Base-by-base conservation (phyloP, 371 early-diverging fungal genomes). In the Mucor velutinosus region DNA sequence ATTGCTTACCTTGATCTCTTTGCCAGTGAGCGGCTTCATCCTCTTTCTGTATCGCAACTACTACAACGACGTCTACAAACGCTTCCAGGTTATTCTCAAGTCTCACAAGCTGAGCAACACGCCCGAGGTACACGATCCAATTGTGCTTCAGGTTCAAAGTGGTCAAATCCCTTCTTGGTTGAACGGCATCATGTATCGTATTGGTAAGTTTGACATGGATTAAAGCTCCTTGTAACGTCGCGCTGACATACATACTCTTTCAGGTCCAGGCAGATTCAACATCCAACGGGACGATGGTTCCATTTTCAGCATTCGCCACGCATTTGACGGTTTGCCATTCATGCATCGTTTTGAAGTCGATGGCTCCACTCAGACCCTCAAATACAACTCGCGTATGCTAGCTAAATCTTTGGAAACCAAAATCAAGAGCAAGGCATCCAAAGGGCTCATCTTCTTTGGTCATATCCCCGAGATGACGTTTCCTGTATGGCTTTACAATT, bases 91-190 rank as follows among this genome's bases (percentile, higher is more conserved):
- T 12, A 27, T 62, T 32, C 49, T 49, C 62, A 25, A 12, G 7
- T 12, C 51, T n/a, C 47, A 62, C 17, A 12, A 62, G 19, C 15
- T 62, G 7, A 17, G 5, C 1, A 51, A 78, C 53, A 66, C 75
- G 6, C 84, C 84, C 23, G 83, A 88, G 65, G 61, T 74, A 17
- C 71, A 69, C 8, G 72, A 74, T 2, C 84, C 85, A 0, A 66
- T 76, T 7, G 21, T 53, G 17, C 60, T 84, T 1, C 19, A 53
- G 7, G 53, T 71, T 2, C 76, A 84, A 37, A 71, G 70, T 25
- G 88, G 88, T 5, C 29, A 58, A 19, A 55, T 82, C n/a, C 77
- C 82, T 15, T 21, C 51, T 3, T 82, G 83, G 83, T 60, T 82
- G 10, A 75, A 75, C 21, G 83, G 83, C 7, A 71, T 72, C 25